Evolutionary conservation across 768 basidiomycete species (phyloP).

Genomic region (Pulveroboletus ravenelii): DNA sequence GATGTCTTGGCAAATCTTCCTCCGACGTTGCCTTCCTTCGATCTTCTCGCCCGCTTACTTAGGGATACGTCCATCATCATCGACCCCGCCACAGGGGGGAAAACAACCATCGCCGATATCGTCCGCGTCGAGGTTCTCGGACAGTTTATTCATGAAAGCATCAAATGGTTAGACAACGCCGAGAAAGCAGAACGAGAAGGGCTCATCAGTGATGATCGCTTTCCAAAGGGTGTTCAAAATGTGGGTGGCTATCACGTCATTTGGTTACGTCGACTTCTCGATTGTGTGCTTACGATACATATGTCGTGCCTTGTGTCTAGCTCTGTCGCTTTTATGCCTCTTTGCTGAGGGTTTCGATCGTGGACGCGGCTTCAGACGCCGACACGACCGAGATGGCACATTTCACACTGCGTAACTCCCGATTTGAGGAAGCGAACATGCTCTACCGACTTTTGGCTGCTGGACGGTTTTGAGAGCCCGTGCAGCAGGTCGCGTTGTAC

Average conservation of each 20-base stretch:
- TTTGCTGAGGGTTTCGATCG: constrained; percentile 59
- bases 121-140: constrained; percentile 63
- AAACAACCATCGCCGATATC: constrained; percentile 59
- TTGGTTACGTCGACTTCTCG: background rate
- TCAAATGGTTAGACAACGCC: constrained; percentile 65
- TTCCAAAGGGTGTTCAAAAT: constrained; percentile 66
- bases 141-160: constrained; percentile 64
- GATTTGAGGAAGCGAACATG: constrained; percentile 72
- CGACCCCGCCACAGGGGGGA: constrained; percentile 38
- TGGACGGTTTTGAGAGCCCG: constrained; percentile 26
- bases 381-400: constrained; percentile 77
- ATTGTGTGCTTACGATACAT: constrained; percentile 1
- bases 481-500: background rate
- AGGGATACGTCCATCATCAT: constrained; percentile 52
- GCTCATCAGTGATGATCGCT: constrained; percentile 65
- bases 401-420: constrained; percentile 66
- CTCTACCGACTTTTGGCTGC: constrained; percentile 63
- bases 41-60: constrained; percentile 64
- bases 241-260: constrained; percentile 38
- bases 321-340: constrained; percentile 75
- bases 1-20: constrained; percentile 63
- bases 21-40: constrained; percentile 68
- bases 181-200: constrained; percentile 69
- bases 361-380: constrained; percentile 58
- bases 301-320: constrained; percentile 30